Conservation (phyloP, 1,284 basidiomycete genomes). For the Malassezia sp. region DNA sequence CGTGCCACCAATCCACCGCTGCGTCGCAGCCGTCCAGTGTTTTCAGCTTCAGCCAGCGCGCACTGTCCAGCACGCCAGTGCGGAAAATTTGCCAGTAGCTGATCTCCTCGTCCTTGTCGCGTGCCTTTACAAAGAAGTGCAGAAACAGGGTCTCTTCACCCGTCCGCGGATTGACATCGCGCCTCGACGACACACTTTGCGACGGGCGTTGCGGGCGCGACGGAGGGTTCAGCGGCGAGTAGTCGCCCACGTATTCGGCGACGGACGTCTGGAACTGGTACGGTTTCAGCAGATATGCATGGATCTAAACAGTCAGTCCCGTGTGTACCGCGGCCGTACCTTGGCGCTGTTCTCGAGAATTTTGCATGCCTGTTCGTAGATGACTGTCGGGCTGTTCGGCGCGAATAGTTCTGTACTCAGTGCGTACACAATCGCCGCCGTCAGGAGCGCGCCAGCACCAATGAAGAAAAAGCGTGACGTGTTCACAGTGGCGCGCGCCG, state of each 20-base stretch:
- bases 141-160: slow-evolving; percentile 31
- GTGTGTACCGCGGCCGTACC: too few relatives aligned
- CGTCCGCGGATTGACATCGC: slow-evolving; percentile 19
- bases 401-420: slow-evolving; percentile 80
- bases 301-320: too few relatives aligned
- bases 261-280: slow-evolving; percentile 32
- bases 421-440: slow-evolving; percentile 60
- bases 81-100: slow-evolving; percentile 25
- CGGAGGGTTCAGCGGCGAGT: slow-evolving; percentile 31
- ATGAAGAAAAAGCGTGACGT: slow-evolving; percentile 70
- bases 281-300: slow-evolving; percentile 27
- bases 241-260: slow-evolving; percentile 17
- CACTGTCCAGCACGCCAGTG: slow-evolving; percentile 20
- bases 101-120: slow-evolving; percentile 31
- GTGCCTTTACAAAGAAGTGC: slow-evolving; percentile 29
- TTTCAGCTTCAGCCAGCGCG: slow-evolving; percentile 24
- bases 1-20: slow-evolving; percentile 7
- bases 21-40: slow-evolving; percentile 21
- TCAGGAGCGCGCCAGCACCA: slow-evolving; percentile 57
- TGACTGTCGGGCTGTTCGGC: slow-evolving; percentile 77
- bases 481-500: slow-evolving; percentile 61
- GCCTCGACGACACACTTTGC: slow-evolving; percentile 23
- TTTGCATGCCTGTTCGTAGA: slow-evolving; percentile 75
- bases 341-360: slow-evolving; percentile 62
- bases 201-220: slow-evolving; percentile 19